Percentiles rank a stretch among this genome's conserved stretches.
Evolutionary conservation across 2,329 filamentous ascomycete species (phyloP).

Genomic region (Dendrostoma leiphaemia): DNA sequence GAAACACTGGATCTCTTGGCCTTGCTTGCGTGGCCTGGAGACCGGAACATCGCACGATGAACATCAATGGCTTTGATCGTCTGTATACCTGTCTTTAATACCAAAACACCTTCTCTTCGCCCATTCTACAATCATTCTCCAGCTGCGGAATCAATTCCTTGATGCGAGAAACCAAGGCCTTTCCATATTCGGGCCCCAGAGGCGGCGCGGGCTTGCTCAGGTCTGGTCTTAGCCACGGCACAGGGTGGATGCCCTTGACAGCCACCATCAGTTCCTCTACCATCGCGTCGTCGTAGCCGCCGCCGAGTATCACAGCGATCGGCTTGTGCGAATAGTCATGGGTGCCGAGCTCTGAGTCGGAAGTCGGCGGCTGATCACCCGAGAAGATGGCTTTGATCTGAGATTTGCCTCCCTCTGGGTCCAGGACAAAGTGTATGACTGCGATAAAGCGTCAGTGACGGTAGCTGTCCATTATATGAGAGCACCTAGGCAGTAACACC

Average conservation of each 20-base stretch:
- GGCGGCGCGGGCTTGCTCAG: conserved; percentile 22
- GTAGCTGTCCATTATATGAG: too few relatives aligned
- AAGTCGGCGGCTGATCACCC: conserved; percentile 17
- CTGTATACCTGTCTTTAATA: too few relatives aligned
- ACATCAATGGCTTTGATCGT: too few relatives aligned
- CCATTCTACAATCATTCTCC: conserved; percentile 16
- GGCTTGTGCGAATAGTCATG: conserved; percentile 22
- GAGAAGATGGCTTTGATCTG: conserved; percentile 23
- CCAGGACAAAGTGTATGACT: conserved; percentile 26
- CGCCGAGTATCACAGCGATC: conserved; percentile 23
- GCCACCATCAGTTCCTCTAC: conserved; percentile 20
- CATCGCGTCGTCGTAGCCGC: conserved; percentile 21
- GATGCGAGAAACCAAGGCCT: conserved; percentile 20
- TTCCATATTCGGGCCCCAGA: conserved; percentile 23
- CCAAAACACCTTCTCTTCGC: conserved; percentile 14
- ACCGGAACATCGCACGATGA: too few relatives aligned
- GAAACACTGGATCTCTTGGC: too few relatives aligned
- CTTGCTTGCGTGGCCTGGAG: too few relatives aligned
- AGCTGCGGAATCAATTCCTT: conserved; percentile 19
- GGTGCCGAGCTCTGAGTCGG: conserved; percentile 20
- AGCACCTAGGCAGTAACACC: too few relatives aligned
- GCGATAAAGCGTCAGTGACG: too few relatives aligned
- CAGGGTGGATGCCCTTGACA: conserved; percentile 14
- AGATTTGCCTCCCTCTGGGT: conserved; percentile 15
- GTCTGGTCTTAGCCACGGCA: conserved; percentile 26